Evolutionary conservation across 1,139 yeast genomes (phyloP).

Genomic region (Geotrichum bryndzae): DNA sequence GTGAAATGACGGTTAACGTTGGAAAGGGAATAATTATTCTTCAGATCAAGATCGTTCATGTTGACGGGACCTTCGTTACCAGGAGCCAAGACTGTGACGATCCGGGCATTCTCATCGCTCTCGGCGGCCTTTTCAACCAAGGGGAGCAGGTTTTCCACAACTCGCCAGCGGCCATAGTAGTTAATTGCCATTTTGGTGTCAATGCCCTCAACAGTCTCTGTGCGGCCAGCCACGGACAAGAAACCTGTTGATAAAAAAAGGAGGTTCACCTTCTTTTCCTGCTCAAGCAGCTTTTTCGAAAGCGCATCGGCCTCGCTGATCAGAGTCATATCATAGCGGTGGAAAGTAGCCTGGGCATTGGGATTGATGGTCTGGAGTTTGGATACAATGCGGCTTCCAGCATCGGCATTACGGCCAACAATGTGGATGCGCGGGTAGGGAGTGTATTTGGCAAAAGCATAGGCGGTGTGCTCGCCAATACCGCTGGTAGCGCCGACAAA

Average conservation of each 20-base stretch:
- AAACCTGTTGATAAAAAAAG: slow-evolving; percentile 30
- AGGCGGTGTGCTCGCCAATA: slow-evolving; percentile 32
- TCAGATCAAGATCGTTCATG: slow-evolving; percentile 27
- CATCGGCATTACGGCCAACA: slow-evolving; percentile 29
- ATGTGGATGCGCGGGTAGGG: slow-evolving; percentile 29
- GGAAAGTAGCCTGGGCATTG: slow-evolving; percentile 24
- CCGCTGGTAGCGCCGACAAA: slow-evolving; percentile 34
- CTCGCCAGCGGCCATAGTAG: slow-evolving; percentile 32
- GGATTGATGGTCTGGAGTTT: slow-evolving; percentile 25
- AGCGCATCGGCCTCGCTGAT: slow-evolving; percentile 27
- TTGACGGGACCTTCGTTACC: slow-evolving; percentile 26
- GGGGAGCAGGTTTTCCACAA: slow-evolving; percentile 26
- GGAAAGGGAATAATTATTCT: slow-evolving; percentile 20
- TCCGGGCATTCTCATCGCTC: slow-evolving; percentile 28
- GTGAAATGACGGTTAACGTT: slow-evolving; percentile 19
- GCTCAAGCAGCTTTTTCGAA: slow-evolving; percentile 19
- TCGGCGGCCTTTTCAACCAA: slow-evolving; percentile 26
- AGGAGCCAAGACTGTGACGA: slow-evolving; percentile 30
- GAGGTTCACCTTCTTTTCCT: slow-evolving; percentile 29
- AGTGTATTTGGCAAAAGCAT: slow-evolving; percentile 28
- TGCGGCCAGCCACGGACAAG: slow-evolving; percentile 22
- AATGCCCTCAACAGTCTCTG: slow-evolving; percentile 30
- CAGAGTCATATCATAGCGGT: slow-evolving; percentile 26
- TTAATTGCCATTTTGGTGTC: slow-evolving; percentile 29
- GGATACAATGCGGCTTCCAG: slow-evolving; percentile 26